phyloP scores from a whole-genome alignment of 805 yeast genomes.

The Metschnikowia henanensis region DNA sequence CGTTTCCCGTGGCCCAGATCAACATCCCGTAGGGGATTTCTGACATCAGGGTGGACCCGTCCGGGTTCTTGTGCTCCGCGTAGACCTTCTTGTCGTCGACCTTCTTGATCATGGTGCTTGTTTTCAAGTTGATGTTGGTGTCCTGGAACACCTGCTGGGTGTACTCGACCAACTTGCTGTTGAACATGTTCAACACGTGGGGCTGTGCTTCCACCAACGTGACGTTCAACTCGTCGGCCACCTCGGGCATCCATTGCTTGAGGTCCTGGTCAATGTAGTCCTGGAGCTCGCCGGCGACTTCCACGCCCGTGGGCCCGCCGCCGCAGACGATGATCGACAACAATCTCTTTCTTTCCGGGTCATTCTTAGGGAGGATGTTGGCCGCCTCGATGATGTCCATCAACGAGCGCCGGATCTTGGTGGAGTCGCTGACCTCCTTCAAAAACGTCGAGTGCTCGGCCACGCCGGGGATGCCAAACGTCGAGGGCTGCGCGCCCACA shows the following conservation, averaged over 20 bases:
- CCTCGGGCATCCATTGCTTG: constrained; percentile 83
- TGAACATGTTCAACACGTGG: constrained; percentile 77
- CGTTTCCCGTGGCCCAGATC: constrained; percentile 98
- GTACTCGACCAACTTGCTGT: constrained; percentile 67
- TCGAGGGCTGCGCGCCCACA: constrained; percentile 93
- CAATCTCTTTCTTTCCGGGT: constrained; percentile 80
- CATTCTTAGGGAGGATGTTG: constrained; percentile 69
- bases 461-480: constrained; percentile 95
- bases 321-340: constrained; percentile 92
- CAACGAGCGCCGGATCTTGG: constrained; percentile 75
- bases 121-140: constrained; percentile 68
- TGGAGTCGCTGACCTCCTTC: constrained; percentile 89
- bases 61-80: constrained; percentile 62
- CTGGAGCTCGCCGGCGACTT: constrained; percentile 93
- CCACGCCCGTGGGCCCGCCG: constrained; percentile 99
- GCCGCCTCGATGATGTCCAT: constrained; percentile 92
- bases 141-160: constrained; percentile 74
- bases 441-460: constrained; percentile 83
- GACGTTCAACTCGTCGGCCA: constrained; percentile 79
- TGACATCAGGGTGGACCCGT: constrained; percentile 59
- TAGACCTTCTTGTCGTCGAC: constrained; percentile 71
- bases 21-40: constrained; percentile 87
- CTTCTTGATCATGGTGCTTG: constrained; percentile 86
- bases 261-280: constrained; percentile 93
- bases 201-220: constrained; percentile 90